Evolutionary conservation across 192 early-diverging fungal species (phyloP).

Genomic region (Fimicolochytrium jonesii): DNA sequence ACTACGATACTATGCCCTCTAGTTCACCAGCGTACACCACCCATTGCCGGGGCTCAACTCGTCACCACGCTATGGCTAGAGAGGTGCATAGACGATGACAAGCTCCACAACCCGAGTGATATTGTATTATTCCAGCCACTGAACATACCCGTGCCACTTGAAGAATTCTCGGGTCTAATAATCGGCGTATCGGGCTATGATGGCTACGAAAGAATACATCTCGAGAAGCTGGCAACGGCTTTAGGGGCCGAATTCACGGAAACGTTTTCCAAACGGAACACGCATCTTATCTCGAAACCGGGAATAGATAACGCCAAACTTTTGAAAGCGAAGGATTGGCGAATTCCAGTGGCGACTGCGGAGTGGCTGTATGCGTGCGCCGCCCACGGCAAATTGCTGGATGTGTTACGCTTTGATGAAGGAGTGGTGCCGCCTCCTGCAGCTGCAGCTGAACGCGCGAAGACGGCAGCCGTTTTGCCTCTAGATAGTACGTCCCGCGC

Average conservation of each 20-base stretch:
- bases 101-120: slow-evolving; percentile 31
- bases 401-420: neutral
- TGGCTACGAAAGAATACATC: slow-evolving; percentile 51
- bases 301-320: slow-evolving; percentile 14
- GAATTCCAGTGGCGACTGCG: slow-evolving; percentile 26
- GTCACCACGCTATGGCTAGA: slow-evolving; percentile 63
- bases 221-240: slow-evolving; percentile 38
- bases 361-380: slow-evolving; percentile 39
- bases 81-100: slow-evolving; percentile 42
- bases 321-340: slow-evolving; percentile 38
- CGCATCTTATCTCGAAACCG: slow-evolving; percentile 22
- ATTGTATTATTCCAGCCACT: slow-evolving; percentile 34
- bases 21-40: neutral
- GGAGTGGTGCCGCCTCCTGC: too few species aligned
- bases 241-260: slow-evolving; percentile 50
- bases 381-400: slow-evolving; percentile 7
- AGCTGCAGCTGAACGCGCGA: too few species aligned
- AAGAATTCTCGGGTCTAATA: neutral
- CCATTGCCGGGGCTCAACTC: slow-evolving; percentile 21
- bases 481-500: too few species aligned
- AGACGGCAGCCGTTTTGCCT: too few species aligned
- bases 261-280: slow-evolving; percentile 41
- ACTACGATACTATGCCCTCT: neutral
- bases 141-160: neutral
- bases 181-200: slow-evolving; percentile 58